Conservation (phyloP, 225 moss, liverwort and hornwort species). For the Polytrichum commune region DNA sequence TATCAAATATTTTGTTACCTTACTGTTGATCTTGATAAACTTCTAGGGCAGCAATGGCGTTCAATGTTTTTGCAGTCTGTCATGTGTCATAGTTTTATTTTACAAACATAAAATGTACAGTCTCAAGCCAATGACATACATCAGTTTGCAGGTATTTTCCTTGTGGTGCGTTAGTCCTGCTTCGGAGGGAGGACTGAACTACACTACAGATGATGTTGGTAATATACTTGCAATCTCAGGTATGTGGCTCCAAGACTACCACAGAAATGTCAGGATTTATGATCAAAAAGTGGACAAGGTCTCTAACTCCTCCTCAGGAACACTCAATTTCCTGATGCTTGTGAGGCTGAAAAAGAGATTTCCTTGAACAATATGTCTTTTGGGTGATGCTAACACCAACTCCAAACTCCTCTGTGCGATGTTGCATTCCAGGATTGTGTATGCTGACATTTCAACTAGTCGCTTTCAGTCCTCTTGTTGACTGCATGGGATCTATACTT, state of each 20-base stretch:
- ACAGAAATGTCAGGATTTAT: no score
- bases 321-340: no score
- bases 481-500: conserved; percentile 42
- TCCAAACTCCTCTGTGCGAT: not conserved
- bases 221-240: conserved; percentile 37
- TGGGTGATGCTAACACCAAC: no score
- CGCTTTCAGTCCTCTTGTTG: conserved; percentile 39
- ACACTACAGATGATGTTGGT: conserved; percentile 41
- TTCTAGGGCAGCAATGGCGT: no score
- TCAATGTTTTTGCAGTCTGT: no score
- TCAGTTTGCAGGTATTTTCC: conserved; percentile 30
- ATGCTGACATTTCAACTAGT: conserved; percentile 60
- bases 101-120: not conserved
- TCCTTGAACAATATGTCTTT: no score
- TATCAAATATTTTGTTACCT: no score
- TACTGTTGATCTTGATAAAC: no score
- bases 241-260: conserved; percentile 1
- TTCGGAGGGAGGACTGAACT: conserved; percentile 24
- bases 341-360: no score
- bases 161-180: conserved; percentile 42
- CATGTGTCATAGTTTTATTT: no score
- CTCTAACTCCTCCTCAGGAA: no score
- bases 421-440: conserved; percentile 30
- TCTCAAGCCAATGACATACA: not conserved
- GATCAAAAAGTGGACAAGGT: no score